These are phyloP conservation scores for Clonostachys chloroleuca DNA, from an alignment of 2,329 filamentous ascomycete genomes.

Conservation along the genomic window DNA sequence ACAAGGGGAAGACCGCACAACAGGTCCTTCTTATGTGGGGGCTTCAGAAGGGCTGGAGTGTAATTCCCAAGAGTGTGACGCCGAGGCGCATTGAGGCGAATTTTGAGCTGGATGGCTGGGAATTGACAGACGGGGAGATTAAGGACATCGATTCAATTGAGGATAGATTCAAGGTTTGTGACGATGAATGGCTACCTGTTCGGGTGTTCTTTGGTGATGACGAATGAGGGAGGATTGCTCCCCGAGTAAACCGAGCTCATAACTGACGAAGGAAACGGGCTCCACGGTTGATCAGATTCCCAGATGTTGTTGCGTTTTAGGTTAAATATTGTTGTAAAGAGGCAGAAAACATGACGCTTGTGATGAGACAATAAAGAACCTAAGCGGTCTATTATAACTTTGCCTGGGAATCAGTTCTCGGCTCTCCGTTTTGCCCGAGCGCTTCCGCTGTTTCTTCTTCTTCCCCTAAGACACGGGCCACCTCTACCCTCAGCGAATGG, in stretches of 20 bases:
- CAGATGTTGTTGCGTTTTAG: too few species aligned
- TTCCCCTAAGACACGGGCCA: slow-evolving; percentile 41
- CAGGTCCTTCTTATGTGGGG: slow-evolving; percentile 81
- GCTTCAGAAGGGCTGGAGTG: slow-evolving; percentile 73
- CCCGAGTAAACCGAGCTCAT: too few species aligned
- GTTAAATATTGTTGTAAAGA: too few species aligned
- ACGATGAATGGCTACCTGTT: slow-evolving; percentile 67
- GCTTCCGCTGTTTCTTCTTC: slow-evolving; percentile 23
- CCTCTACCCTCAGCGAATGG: slow-evolving; percentile 41
- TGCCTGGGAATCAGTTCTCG: slow-evolving; percentile 12
- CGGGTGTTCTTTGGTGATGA: slow-evolving; percentile 83
- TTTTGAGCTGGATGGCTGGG: slow-evolving; percentile 70
- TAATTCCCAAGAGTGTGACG: slow-evolving; percentile 82
- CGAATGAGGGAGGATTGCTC: slow-evolving; percentile 40
- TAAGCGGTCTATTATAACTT: slow-evolving; percentile 24
- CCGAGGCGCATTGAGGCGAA: slow-evolving; percentile 71
- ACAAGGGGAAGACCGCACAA: slow-evolving; percentile 65
- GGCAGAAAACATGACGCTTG: too few species aligned
- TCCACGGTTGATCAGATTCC: too few species aligned
- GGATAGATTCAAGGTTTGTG: slow-evolving; percentile 80
- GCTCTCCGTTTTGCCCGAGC: slow-evolving; percentile 11
- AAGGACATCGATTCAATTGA: slow-evolving; percentile 61
- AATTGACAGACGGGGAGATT: slow-evolving; percentile 69
- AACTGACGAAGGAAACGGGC: too few species aligned
- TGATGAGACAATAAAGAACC: too few species aligned